A percentile compares a stretch with the other conserved stretches of the same genome.
Conservation (phyloP, 2,329 filamentous ascomycete genomes). For the Scedosporium dehoogii region DNA sequence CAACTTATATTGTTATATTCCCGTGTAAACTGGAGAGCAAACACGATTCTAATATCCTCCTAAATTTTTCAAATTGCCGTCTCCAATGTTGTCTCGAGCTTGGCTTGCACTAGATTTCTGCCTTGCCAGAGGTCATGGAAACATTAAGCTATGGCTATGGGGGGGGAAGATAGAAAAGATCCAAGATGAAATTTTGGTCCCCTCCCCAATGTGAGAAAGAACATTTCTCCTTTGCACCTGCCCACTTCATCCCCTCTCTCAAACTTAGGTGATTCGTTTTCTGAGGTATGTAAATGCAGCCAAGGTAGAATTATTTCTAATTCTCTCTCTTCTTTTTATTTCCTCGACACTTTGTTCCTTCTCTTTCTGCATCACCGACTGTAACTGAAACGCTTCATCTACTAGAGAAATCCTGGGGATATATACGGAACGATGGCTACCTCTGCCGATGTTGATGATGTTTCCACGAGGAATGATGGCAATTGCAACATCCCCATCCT, state of each 20-base stretch:
- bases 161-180: not conserved
- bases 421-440: not conserved
- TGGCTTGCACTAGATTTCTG: too few species aligned
- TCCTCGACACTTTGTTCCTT: not conserved
- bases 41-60: too few species aligned
- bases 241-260: not conserved
- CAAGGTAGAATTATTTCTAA: not conserved
- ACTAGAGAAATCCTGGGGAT: not conserved
- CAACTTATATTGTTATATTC: too few species aligned
- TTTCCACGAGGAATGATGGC: conserved; percentile 2
- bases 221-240: not conserved
- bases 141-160: too few species aligned
- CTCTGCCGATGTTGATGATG: not conserved
- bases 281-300: not conserved
- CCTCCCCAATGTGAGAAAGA: not conserved
- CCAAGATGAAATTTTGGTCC: not conserved
- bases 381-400: not conserved
- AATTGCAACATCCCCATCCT: conserved; percentile 9
- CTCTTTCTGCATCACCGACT: not conserved
- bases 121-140: too few species aligned
- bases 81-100: too few species aligned
- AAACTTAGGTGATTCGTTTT: not conserved
- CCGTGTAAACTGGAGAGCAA: too few species aligned
- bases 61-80: too few species aligned
- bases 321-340: not conserved